Base-by-base conservation (phyloP, 2,329 filamentous ascomycete species). In the Colletotrichum sp. region DNA sequence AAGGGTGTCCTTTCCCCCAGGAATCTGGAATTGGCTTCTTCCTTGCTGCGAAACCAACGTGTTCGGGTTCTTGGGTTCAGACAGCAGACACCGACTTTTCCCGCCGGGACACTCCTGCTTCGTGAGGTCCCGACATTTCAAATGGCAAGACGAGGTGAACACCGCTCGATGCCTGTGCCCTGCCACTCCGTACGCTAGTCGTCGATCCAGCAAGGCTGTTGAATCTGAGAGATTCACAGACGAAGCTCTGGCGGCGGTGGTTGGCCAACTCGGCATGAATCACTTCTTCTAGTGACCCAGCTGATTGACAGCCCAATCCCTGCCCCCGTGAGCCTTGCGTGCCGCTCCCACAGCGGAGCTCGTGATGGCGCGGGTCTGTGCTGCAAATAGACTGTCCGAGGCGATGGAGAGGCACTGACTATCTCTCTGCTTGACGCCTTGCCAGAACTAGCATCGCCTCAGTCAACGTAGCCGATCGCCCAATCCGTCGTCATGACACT, bases 41-140 rank as follows among this genome's bases (percentile, higher is more conserved):
- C 72, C 72, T 55, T 75, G 69, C 15, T 72, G n/a, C 52, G 39
- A 67, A 67, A 73, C 32, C 61, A 67, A 75, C 72, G 36, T 75
- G 68, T 72, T 67, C 69, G 28, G 68, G 52, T n/a, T 71, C 52
- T 26, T 15, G 59, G 61, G 52, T 32, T 63, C 52, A 67, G 60
- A 43, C 30, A 39, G n/a, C 63, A 67, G 72, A 75, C 72, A 75
- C 72, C 72, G 72, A 71, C 68, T 67, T 75, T 75, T 75, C 48
- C 36, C 36, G 61, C 72, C 10, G 30, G 72, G 72, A 32, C 72
- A 75, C 15, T 67, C 72, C 72, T 72, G 61, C 67, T 75, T 32
- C 24, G n/a, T 55, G 61, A 55, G 24, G 48, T 30, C 57, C 67
- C 57, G 36, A 52, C 39, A 59, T 68, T 34, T 68, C 72, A 34